These are phyloP conservation scores for Botrytis medusae DNA, from an alignment of 2,329 filamentous ascomycete species.

Conservation along the genomic window DNA sequence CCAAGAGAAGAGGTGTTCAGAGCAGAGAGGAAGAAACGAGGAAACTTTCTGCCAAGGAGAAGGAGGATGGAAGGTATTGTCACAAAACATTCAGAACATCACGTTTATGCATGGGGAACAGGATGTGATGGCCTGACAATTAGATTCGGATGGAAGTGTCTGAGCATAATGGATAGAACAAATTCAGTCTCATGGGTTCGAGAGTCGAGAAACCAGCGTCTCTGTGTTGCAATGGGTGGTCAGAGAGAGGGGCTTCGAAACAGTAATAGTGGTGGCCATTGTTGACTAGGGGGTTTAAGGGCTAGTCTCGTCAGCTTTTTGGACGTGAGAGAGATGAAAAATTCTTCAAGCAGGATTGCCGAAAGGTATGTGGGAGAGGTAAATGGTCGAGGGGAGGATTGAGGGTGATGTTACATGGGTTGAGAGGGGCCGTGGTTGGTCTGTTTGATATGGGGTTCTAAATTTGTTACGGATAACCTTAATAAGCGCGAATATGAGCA, in stretches of 20 bases:
- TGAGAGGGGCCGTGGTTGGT: constrained; percentile 5
- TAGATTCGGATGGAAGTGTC: constrained; percentile 19
- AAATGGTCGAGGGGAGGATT: background rate
- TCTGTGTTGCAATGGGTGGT: constrained; percentile 26
- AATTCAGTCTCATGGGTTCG: constrained; percentile 18
- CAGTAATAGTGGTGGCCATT: constrained; percentile 2
- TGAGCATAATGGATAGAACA: constrained; percentile 20
- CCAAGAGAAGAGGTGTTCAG: constrained; percentile 1
- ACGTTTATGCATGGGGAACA: constrained; percentile 25
- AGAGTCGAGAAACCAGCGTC: constrained; percentile 22
- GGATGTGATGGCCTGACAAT: constrained; percentile 26
- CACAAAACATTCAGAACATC: constrained; percentile 18
- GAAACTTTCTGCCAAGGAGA: constrained; percentile 23
- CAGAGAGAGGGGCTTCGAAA: constrained; percentile 26
- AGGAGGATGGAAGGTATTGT: constrained; percentile 4
- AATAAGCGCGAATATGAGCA: background rate
- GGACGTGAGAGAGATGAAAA: background rate
- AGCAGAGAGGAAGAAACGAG: constrained; percentile 23
- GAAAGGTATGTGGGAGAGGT: background rate
- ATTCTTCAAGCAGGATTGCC: background rate
- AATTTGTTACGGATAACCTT: constrained; percentile 1
- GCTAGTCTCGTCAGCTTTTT: background rate
- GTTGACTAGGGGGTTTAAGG: background rate
- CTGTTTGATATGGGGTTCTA: constrained; percentile 8
- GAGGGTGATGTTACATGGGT: background rate